These are phyloP conservation scores for Plasmopara muralis DNA, from an alignment of 352 stramenopile species.

Conservation along the genomic window DNA sequence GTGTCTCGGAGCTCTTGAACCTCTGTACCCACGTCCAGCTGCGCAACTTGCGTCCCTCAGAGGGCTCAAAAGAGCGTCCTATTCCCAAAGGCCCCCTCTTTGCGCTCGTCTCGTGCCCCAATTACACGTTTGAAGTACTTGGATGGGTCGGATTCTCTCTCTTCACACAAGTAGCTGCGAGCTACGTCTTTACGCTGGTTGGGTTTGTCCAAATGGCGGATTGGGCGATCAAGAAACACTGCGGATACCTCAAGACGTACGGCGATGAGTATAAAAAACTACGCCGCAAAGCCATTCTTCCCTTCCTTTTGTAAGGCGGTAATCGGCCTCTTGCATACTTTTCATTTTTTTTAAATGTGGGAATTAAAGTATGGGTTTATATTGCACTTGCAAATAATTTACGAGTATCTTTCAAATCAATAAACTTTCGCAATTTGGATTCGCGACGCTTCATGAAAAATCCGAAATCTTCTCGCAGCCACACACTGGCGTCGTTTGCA, in stretches of 20 bases:
- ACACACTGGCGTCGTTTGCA: not conserved
- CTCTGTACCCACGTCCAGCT: slow-evolving; percentile 81
- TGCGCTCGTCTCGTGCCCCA: slow-evolving; percentile 82
- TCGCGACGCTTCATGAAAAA: not conserved
- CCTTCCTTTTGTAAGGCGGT: slow-evolving; percentile 63
- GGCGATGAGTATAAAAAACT: slow-evolving; percentile 86
- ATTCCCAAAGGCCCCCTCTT: slow-evolving; percentile 75
- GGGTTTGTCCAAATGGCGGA: slow-evolving; percentile 87
- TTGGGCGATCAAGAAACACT: slow-evolving; percentile 87
- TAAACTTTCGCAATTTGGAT: not conserved
- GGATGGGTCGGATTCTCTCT: slow-evolving; percentile 86
- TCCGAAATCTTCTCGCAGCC: not conserved
- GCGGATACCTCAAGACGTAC: slow-evolving; percentile 81
- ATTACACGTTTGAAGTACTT: slow-evolving; percentile 89
- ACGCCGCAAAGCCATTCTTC: slow-evolving; percentile 76
- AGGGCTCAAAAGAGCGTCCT: slow-evolving; percentile 66
- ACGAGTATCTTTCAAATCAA: too few relatives aligned
- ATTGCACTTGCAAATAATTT: too few relatives aligned
- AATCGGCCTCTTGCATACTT: not conserved
- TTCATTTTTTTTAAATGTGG: too few relatives aligned
- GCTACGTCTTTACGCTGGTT: slow-evolving; percentile 80
- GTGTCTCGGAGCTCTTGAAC: slow-evolving; percentile 77
- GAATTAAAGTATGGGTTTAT: too few relatives aligned
- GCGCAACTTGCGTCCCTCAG: slow-evolving; percentile 62
- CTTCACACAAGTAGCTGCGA: slow-evolving; percentile 76